phyloP scores from a whole-genome alignment of 2,329 filamentous ascomycete species.

The Penicillium digitatum region DNA sequence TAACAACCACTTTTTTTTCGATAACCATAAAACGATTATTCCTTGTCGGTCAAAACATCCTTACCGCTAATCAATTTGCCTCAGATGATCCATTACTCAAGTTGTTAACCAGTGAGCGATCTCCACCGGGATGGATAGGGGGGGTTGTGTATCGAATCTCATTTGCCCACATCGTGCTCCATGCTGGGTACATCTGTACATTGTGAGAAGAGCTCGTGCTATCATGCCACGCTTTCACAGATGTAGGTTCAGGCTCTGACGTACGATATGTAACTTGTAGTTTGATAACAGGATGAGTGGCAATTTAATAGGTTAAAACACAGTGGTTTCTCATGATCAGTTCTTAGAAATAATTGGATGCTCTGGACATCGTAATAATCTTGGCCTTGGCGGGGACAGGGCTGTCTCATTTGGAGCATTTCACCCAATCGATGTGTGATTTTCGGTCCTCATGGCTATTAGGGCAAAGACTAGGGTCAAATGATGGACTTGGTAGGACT shows the following conservation, averaged over 20 bases:
- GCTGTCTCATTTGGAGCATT: background rate
- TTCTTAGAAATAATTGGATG: background rate
- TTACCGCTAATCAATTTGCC: slow-evolving; percentile 3
- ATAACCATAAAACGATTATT: background rate
- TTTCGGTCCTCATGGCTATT: background rate
- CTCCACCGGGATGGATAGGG: slow-evolving; percentile 8
- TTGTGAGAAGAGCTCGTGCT: background rate
- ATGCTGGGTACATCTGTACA: background rate
- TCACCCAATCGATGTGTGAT: background rate
- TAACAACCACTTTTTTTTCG: background rate
- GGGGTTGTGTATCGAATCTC: background rate
- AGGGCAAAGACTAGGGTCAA: background rate
- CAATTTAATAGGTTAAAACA: background rate
- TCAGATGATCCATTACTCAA: background rate
- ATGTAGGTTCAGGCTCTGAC: background rate
- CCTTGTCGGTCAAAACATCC: background rate
- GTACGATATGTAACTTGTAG: background rate
- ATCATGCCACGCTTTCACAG: background rate
- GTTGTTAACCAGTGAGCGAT: background rate
- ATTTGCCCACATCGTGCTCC: background rate
- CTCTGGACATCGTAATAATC: background rate
- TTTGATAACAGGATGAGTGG: background rate
- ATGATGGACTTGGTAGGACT: background rate
- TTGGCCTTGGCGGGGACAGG: background rate
- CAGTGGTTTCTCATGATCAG: background rate